A percentile compares a stretch with the other conserved stretches of the same genome.
Evolutionary conservation across 331 rosid genomes (phyloP).

Genomic region (Cydonia oblonga): DNA sequence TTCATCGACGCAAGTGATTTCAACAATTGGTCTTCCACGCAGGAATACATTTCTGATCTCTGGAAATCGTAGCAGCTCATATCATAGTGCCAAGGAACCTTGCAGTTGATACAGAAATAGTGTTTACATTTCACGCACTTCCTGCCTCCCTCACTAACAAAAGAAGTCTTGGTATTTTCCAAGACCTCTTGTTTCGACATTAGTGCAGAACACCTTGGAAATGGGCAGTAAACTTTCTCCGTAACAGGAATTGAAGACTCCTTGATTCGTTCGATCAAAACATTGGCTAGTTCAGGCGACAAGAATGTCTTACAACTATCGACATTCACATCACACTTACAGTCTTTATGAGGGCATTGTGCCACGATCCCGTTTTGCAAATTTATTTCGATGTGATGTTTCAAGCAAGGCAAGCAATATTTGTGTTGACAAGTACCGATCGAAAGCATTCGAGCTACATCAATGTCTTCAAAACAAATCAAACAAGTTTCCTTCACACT

Average conservation of each 20-base stretch:
- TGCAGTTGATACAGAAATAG: slow-evolving; percentile 61
- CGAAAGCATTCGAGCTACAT: slow-evolving; percentile 31
- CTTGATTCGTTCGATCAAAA: slow-evolving; percentile 34
- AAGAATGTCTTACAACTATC: slow-evolving; percentile 54
- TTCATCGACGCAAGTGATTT: slow-evolving; percentile 39
- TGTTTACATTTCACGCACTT: slow-evolving; percentile 51
- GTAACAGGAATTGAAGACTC: slow-evolving; percentile 54
- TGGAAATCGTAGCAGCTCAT: slow-evolving; percentile 36
- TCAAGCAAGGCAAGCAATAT: slow-evolving; percentile 63
- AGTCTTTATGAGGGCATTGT: slow-evolving; percentile 56
- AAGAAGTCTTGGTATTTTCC: slow-evolving; percentile 25
- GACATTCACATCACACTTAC: slow-evolving; percentile 40
- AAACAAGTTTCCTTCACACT: slow-evolving; percentile 43
- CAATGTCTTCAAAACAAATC: slow-evolving; percentile 53
- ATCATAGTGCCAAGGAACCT: slow-evolving; percentile 66
- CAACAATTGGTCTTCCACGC: slow-evolving; percentile 38
- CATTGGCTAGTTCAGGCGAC: slow-evolving; percentile 30
- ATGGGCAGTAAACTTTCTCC: slow-evolving; percentile 67
- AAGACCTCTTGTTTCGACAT: slow-evolving; percentile 51
- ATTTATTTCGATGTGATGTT: slow-evolving; percentile 61
- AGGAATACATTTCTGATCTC: slow-evolving; percentile 22
- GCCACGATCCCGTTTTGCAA: slow-evolving; percentile 45
- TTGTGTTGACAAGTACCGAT: slow-evolving; percentile 56
- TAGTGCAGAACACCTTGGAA: slow-evolving; percentile 56
- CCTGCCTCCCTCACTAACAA: slow-evolving; percentile 25